A percentile compares a stretch with the other conserved stretches of the same genome.
These are phyloP conservation scores for Leccinum pachyderme DNA, from an alignment of 1,284 basidiomycete genomes.

Conservation along the genomic window DNA sequence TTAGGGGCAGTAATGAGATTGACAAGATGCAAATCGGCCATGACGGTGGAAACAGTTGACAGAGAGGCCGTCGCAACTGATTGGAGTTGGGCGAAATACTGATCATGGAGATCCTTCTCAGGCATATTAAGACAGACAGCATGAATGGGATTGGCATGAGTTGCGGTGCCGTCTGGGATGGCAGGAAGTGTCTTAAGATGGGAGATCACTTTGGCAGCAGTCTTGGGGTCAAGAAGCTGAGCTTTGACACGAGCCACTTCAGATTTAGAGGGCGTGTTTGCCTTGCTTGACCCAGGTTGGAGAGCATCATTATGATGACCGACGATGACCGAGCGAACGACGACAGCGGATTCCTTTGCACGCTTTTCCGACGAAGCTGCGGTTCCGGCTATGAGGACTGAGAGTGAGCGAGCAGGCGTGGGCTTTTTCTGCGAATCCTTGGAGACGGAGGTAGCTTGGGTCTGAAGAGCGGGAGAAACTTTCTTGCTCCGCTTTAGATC, in stretches of 20 bases:
- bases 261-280: slow-evolving; percentile 43
- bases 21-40: slow-evolving; percentile 59
- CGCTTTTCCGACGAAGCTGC: slow-evolving; percentile 49
- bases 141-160: slow-evolving; percentile 52
- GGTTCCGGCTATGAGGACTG: slow-evolving; percentile 19
- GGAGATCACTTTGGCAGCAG: slow-evolving; percentile 66
- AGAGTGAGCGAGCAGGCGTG: slow-evolving; percentile 32
- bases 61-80: slow-evolving; percentile 50
- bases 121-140: slow-evolving; percentile 66
- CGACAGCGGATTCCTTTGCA: slow-evolving; percentile 60
- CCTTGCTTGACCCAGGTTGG: slow-evolving; percentile 30
- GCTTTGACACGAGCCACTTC: slow-evolving; percentile 69
- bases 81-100: slow-evolving; percentile 49
- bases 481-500: slow-evolving; percentile 29
- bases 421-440: slow-evolving; percentile 35
- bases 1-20: slow-evolving; percentile 53
- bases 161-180: slow-evolving; percentile 14
- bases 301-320: slow-evolving; percentile 44
- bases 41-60: slow-evolving; percentile 45
- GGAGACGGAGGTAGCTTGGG: slow-evolving; percentile 4
- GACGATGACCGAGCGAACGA: slow-evolving; percentile 66
- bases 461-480: slow-evolving; percentile 9
- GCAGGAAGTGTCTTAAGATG: slow-evolving; percentile 57
- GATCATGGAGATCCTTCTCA: slow-evolving; percentile 57
- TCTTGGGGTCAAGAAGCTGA: slow-evolving; percentile 61